Conservation (phyloP, 371 early-diverging fungal genomes). For the Mortierella sp. region DNA sequence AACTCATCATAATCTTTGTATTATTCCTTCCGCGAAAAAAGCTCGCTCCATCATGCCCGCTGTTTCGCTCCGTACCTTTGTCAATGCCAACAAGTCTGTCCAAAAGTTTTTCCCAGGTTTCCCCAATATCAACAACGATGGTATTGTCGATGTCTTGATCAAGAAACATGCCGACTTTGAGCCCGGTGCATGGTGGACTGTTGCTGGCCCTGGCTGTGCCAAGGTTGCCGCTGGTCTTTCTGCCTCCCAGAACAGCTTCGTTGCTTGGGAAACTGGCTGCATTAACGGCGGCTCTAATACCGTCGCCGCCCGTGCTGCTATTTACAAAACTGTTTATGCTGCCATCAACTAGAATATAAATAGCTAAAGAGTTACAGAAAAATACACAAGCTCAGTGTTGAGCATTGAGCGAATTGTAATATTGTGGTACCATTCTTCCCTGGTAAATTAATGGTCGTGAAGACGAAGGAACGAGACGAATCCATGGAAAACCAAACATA, state of each 20-base stretch:
- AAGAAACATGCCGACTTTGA: constrained; percentile 41
- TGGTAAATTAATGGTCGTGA: no score
- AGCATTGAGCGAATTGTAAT: not conserved
- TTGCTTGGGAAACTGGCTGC: constrained; percentile 36
- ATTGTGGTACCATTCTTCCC: no score
- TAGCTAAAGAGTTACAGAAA: not conserved
- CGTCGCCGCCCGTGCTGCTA: constrained; percentile 16
- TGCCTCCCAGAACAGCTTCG: constrained; percentile 10
- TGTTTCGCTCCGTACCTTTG: constrained; percentile 22
- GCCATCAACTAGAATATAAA: constrained; percentile 10
- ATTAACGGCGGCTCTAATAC: constrained; percentile 45
- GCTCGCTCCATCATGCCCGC: constrained; percentile 52
- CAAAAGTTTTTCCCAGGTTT: constrained; percentile 28
- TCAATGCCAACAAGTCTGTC: constrained; percentile 25
- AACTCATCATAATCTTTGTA: no score
- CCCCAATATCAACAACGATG: constrained; percentile 10
- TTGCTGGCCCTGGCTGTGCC: constrained; percentile 34
- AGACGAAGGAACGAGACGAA: no score
- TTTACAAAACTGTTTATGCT: constrained; percentile 24
- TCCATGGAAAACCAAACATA: no score
- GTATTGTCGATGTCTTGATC: constrained; percentile 45
- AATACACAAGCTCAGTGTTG: not conserved
- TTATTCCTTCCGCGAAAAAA: constrained; percentile 3
- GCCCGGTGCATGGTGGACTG: constrained; percentile 54
- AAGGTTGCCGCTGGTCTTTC: constrained; percentile 16